A percentile compares a stretch with the other conserved stretches of the same genome.
Evolutionary conservation across 345 rosid genomes (phyloP).

Genomic region (Gossypium longicalyx): DNA sequence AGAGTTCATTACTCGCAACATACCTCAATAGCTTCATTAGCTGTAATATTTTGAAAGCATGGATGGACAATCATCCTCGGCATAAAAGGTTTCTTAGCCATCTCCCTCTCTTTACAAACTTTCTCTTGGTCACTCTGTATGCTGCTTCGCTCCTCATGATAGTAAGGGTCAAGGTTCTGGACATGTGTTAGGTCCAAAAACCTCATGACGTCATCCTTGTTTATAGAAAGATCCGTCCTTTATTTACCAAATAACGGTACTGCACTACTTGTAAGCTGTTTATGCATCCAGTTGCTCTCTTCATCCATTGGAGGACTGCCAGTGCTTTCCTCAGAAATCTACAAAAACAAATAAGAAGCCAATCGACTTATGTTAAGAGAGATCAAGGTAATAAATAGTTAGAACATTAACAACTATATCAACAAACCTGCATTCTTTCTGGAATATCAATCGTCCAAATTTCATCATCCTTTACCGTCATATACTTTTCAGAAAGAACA

Average conservation of each 20-base stretch:
- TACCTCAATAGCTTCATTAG: constrained; percentile 95
- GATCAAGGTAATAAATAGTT: constrained; percentile 8
- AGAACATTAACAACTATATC: constrained; percentile 10
- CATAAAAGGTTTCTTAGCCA: constrained; percentile 87
- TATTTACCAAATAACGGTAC: constrained; percentile 35
- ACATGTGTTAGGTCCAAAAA: constrained; percentile 72
- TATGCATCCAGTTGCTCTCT: constrained; percentile 59
- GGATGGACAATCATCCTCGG: constrained; percentile 96
- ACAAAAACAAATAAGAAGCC: constrained; percentile 17
- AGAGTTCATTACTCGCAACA: neutral
- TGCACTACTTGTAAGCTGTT: constrained; percentile 46
- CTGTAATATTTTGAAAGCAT: constrained; percentile 86
- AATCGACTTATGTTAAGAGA: constrained; percentile 6
- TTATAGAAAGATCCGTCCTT: constrained; percentile 31
- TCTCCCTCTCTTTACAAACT: constrained; percentile 88
- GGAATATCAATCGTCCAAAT: constrained; percentile 78
- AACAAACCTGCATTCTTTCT: constrained; percentile 87
- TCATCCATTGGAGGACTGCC: constrained; percentile 64
- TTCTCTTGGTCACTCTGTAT: constrained; percentile 72
- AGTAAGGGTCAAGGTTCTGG: constrained; percentile 29
- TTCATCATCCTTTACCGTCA: constrained; percentile 88
- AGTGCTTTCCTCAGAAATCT: constrained; percentile 77
- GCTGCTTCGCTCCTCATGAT: constrained; percentile 32
- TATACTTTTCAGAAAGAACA: constrained; percentile 83
- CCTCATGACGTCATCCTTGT: constrained; percentile 55